Evolutionary conservation across 768 basidiomycete genomes (phyloP), one percentile per base, ranked within the genome.

Genomic region (Boletus insuetus): DNA sequence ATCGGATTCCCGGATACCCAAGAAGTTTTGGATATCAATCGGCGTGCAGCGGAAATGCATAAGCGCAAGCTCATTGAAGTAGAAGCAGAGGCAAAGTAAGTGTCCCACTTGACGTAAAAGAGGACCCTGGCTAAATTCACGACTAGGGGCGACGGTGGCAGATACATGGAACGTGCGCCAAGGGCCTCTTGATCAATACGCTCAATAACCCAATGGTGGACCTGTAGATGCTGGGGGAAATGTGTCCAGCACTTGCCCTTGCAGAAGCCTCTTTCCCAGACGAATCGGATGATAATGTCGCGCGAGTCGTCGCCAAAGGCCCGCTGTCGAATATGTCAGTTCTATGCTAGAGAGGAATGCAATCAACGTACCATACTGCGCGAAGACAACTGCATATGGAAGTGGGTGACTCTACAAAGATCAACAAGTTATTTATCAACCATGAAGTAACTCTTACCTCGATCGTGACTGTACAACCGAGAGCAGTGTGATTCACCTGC

Each of bases 1-100:
- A 94, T 95, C 54, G 92, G 89, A 2, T 95, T 98, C 67, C 94
- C 94, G 2, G 77, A 78, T 59, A 94, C 94, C 4, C 94, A 95
- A 69, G 83, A 91, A 65, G 85, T 83, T 16, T 79, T 76, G 44
- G 79, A 79, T 51, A 94, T 96, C 62, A 96, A 96, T 68, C 73
- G 75, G 55, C 74, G 74, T 54, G 94, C 94, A 10, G 79, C 77
- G 53, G 80, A 82, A 64, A 91, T 94, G 82, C 85, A 89, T 58
- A 72, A 71, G 61, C 75, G 78, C 68, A 92, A 92, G 74, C 75
- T 77, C 55, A 71, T 76, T 8, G 73, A 76, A 53, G 75, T 91
- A 7, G 83, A 84, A 59, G 71, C 64, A 51, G 89, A 91, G 56
- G 86, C 82, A 11, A 74, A 65, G 75, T 82, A 65, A 63, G 83